Evolutionary conservation across 2,329 filamentous ascomycete species (phyloP), one percentile per base, ranked within the genome.

Genomic region (Ophiostoma sp.): DNA sequence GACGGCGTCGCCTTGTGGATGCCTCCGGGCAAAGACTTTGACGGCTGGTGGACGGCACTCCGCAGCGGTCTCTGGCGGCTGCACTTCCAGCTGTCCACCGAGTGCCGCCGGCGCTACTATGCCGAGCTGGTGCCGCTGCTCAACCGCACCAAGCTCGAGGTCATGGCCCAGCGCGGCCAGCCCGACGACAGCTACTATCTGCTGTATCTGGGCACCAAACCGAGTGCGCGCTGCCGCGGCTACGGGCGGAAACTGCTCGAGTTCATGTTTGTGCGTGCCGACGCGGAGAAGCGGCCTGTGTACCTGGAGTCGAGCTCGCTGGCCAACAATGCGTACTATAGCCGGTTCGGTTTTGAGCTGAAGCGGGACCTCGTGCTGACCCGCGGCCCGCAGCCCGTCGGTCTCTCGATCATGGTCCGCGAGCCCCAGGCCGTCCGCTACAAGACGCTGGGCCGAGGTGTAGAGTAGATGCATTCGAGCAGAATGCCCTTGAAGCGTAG

Each of bases 1-100:
- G 91, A 92, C 74, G 89, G 87, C 73, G 89, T 95, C 69, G 91
- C 90, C 71, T 82, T 95, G 68, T 95, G 92, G 91, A 87, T 93
- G 82, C 89, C 89, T 20, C 92, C 91, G 1, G 90, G 89, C 69
- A 84, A 87, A 77, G 86, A 90, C 78, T 88, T 90, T 79, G 91
- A 94, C 79, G 88, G 89, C 78, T 88, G 86, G 82, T 84, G 86
- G 81, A 92, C 90, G 69, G 84, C 88, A 72, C 79, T 94, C 74
- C 89, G 90, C 73, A 90, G 86, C 76, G 92, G 92, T 72, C 86
- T 93, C 82, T 94, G 91, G 91, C 85, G 89, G 73, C 84, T 94
- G 72, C 86, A 87, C 79, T 94, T 88, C 80, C 87, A 89, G 77
- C 87, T 95, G 72, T 89, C 90, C 13, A 76, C 83, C 69, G 91